These are phyloP conservation scores for Zizania latifolia DNA, from an alignment of 176 grass and related monocot species.

Conservation along the genomic window DNA sequence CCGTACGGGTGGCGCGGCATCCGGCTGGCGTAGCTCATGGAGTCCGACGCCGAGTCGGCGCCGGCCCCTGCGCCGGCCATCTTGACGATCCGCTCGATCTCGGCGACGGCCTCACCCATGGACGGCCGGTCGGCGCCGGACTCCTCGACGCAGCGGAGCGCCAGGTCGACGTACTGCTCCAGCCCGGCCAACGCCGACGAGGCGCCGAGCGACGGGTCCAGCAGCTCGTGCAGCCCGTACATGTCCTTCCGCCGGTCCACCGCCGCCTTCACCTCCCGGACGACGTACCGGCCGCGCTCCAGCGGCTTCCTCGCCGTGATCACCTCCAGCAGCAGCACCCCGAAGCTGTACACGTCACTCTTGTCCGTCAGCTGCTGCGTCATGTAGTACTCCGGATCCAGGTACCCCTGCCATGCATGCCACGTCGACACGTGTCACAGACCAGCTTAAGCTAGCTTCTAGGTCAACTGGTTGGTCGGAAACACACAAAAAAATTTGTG, in stretches of 20 bases:
- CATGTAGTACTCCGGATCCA: conserved; percentile 91
- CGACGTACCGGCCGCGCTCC: conserved; percentile 56
- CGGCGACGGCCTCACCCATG: conserved; percentile 57
- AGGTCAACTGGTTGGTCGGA: neutral
- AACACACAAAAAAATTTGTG: no score
- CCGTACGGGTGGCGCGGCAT: conserved; percentile 54
- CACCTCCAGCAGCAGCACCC: conserved; percentile 82
- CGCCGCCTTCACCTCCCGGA: conserved; percentile 45
- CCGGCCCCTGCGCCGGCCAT: conserved; percentile 29
- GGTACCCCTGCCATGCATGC: conserved; percentile 50
- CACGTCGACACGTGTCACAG: neutral
- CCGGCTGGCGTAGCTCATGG: conserved; percentile 31
- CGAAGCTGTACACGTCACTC: conserved; percentile 85
- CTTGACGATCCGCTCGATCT: conserved; percentile 60
- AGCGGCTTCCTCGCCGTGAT: conserved; percentile 62
- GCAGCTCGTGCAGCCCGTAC: conserved; percentile 46
- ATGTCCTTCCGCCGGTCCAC: conserved; percentile 50
- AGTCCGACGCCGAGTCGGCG: conserved; percentile 36
- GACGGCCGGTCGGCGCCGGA: conserved; percentile 41
- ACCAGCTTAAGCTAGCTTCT: neutral
- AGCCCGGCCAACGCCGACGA: conserved; percentile 32
- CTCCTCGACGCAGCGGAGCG: conserved; percentile 64
- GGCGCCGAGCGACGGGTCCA: conserved; percentile 41
- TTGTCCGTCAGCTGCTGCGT: conserved; percentile 72
- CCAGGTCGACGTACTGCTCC: conserved; percentile 54